Percentiles rank a stretch among this genome's conserved stretches.
phyloP scores from a whole-genome alignment of 306 rosid species.

The Fragaria vesca region DNA sequence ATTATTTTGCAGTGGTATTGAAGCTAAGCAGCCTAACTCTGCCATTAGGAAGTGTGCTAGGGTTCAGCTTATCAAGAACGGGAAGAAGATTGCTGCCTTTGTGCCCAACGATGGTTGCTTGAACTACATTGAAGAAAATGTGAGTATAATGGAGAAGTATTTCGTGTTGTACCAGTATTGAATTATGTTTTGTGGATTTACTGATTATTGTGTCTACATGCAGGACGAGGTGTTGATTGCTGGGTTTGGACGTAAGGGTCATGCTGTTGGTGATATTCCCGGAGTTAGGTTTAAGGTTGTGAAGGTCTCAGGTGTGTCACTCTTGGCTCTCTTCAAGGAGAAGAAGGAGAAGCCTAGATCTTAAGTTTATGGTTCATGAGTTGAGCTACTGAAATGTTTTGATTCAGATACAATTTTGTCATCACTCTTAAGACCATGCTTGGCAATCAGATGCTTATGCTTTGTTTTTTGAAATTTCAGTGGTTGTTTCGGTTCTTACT shows the following conservation, averaged over 20 bases:
- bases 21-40: slow-evolving; percentile 70
- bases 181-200: background rate
- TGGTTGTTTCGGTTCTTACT: background rate
- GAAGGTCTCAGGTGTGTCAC: slow-evolving; percentile 66
- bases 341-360: slow-evolving; percentile 73
- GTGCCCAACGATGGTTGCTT: slow-evolving; percentile 71
- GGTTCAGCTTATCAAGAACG: slow-evolving; percentile 60
- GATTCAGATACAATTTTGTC: slow-evolving; percentile 8
- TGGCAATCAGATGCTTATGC: slow-evolving; percentile 1
- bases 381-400: background rate
- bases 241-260: slow-evolving; percentile 63
- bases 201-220: slow-evolving; percentile 2
- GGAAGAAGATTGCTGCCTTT: slow-evolving; percentile 69
- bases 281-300: slow-evolving; percentile 70
- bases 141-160: slow-evolving; percentile 24
- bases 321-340: slow-evolving; percentile 62
- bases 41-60: slow-evolving; percentile 72
- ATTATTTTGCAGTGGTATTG: slow-evolving; percentile 50
- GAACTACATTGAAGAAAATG: slow-evolving; percentile 62
- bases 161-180: background rate
- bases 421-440: slow-evolving; percentile 2
- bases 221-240: slow-evolving; percentile 75
- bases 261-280: slow-evolving; percentile 69
- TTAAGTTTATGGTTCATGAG: slow-evolving; percentile 22
- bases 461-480: background rate